Conservation (phyloP, 495 filamentous ascomycete species). For the Penicillium simplicissimum region DNA sequence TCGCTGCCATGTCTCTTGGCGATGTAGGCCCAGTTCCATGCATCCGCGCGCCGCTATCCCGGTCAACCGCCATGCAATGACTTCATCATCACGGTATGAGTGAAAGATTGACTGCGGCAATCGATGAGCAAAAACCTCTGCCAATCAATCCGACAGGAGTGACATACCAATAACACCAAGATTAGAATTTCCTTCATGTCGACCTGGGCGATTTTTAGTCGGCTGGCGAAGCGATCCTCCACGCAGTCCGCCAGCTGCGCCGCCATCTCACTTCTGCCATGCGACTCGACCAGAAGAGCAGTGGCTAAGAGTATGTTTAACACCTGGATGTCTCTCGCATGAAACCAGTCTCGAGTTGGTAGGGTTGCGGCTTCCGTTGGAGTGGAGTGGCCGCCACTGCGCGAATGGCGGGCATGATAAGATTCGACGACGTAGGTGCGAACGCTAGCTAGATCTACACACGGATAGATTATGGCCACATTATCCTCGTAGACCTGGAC, state of each 20-base stretch:
- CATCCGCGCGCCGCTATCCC: constrained; percentile 70
- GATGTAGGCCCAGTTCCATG: constrained; percentile 76
- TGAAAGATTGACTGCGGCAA: constrained; percentile 69
- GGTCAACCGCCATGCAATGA: constrained; percentile 74
- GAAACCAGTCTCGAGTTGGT: constrained; percentile 55
- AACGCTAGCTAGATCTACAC: constrained; percentile 68
- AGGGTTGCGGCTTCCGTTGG: constrained; percentile 44
- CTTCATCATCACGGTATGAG: constrained; percentile 77
- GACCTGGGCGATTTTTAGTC: constrained; percentile 61
- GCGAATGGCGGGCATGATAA: constrained; percentile 38
- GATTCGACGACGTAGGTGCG: constrained; percentile 46
- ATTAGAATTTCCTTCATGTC: constrained; percentile 70
- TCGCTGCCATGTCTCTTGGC: constrained; percentile 67
- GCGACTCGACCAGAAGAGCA: constrained; percentile 67
- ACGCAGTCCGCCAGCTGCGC: constrained; percentile 69
- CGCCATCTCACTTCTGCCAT: constrained; percentile 72
- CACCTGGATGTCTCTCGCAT: constrained; percentile 66
- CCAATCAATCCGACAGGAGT: neutral
- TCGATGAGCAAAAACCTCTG: neutral
- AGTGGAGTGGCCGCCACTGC: constrained; percentile 50
- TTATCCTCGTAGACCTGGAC: constrained; percentile 75
- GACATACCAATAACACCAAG: constrained; percentile 63
- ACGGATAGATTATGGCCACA: constrained; percentile 80
- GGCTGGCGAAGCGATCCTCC: constrained; percentile 63
- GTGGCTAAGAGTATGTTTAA: constrained; percentile 78